Evolutionary conservation across 768 basidiomycete genomes (phyloP).

Genomic region (Hericium coralloides): DNA sequence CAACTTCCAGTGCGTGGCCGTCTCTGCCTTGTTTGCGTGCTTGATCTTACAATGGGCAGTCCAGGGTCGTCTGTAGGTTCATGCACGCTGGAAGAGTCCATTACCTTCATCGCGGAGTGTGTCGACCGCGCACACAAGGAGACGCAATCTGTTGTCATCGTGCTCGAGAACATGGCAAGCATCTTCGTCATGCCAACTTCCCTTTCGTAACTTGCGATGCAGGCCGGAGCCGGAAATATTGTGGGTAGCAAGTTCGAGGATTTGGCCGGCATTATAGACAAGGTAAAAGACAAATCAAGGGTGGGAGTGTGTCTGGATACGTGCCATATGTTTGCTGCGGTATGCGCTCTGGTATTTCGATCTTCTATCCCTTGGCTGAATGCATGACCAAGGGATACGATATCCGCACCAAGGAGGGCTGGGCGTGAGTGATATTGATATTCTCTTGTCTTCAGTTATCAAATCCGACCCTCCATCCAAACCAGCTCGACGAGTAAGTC

Average conservation of each 20-base stretch:
- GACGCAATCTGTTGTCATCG: constrained; percentile 48
- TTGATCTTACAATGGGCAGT: constrained; percentile 24
- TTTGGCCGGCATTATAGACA: constrained; percentile 55
- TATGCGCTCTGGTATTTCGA: constrained; percentile 21
- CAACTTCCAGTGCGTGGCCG: constrained; percentile 73
- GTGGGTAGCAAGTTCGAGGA: constrained; percentile 67
- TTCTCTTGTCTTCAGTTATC: not conserved
- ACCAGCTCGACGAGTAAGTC: not conserved
- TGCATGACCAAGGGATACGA: constrained; percentile 56
- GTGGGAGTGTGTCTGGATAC: constrained; percentile 85
- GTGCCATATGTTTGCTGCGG: constrained; percentile 77
- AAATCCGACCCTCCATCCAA: too few relatives aligned
- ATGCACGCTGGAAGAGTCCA: constrained; percentile 49
- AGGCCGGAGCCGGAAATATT: constrained; percentile 78
- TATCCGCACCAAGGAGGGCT: constrained; percentile 61
- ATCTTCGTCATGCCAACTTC: not conserved
- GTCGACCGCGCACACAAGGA: constrained; percentile 66
- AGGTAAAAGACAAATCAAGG: constrained; percentile 62
- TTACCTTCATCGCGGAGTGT: constrained; percentile 56
- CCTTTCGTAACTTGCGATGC: not conserved
- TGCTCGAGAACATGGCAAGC: constrained; percentile 79
- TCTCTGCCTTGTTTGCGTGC: not conserved
- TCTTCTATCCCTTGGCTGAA: not conserved
- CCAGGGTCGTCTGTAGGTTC: constrained; percentile 80
- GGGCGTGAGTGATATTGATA: constrained; percentile 25